These are phyloP conservation scores for Usnea hakonensis DNA, from an alignment of 495 filamentous ascomycete genomes.

Conservation along the genomic window DNA sequence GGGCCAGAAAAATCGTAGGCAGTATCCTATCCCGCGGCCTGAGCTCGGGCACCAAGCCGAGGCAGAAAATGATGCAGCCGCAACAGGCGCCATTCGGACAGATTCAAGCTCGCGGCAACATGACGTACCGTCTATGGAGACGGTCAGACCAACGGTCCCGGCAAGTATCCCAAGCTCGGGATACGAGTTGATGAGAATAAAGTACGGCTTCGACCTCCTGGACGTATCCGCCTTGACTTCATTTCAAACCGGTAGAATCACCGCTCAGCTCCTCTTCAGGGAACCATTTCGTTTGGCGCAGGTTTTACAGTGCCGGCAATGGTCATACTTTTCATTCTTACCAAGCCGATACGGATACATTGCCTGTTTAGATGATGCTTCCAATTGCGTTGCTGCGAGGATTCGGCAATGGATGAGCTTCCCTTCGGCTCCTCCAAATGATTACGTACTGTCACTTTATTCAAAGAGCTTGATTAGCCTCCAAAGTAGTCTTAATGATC, in stretches of 20 bases:
- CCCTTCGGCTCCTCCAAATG: conserved; percentile 11
- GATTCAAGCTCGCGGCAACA: neutral
- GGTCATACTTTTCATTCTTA: conserved; percentile 31
- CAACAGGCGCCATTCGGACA: neutral
- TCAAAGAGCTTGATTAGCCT: conserved; percentile 30
- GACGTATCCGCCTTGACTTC: conserved; percentile 26
- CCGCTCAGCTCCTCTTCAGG: conserved; percentile 18
- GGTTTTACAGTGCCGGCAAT: conserved; percentile 21
- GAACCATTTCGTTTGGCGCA: conserved; percentile 20
- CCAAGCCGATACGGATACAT: conserved; percentile 30
- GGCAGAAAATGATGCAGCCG: neutral
- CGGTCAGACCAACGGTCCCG: neutral
- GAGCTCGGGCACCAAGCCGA: neutral
- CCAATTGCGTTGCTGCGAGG: conserved; percentile 30
- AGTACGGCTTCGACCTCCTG: conserved; percentile 26
- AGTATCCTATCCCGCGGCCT: conserved; percentile 19
- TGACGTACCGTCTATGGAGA: too few relatives aligned
- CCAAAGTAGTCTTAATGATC: conserved; percentile 29
- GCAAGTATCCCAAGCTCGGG: conserved; percentile 22
- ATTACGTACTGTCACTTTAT: conserved; percentile 26
- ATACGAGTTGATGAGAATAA: conserved; percentile 26
- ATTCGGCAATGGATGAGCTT: conserved; percentile 24
- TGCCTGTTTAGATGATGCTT: conserved; percentile 28
- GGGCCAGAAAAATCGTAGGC: conserved; percentile 28
- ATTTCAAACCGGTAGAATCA: conserved; percentile 22